Evolutionary conservation across 768 basidiomycete species (phyloP).

Genomic region (Galerina marginata): DNA sequence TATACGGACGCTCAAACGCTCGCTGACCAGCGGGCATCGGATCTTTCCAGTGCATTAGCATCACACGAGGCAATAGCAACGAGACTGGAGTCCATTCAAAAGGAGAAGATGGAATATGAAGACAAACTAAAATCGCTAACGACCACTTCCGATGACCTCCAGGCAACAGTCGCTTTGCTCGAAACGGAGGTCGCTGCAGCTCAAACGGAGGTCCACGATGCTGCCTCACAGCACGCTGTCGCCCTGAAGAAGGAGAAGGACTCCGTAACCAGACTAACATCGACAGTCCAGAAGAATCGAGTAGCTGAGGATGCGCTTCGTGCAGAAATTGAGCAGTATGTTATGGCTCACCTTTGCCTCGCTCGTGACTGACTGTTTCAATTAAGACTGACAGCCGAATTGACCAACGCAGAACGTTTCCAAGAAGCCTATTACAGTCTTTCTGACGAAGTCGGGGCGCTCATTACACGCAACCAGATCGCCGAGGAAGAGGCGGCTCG

Average conservation of each 20-base stretch:
- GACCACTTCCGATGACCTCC: slow-evolving; percentile 18
- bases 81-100: slow-evolving; percentile 44
- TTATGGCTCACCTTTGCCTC: slow-evolving; percentile 17
- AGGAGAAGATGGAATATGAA: slow-evolving; percentile 40
- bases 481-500: slow-evolving; percentile 80
- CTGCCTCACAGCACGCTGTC: slow-evolving; percentile 38
- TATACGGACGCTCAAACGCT: slow-evolving; percentile 32
- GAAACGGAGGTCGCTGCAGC: slow-evolving; percentile 27
- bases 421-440: slow-evolving; percentile 74
- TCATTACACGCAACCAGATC: slow-evolving; percentile 73
- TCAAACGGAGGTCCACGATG: slow-evolving; percentile 31
- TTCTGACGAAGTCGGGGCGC: slow-evolving; percentile 63
- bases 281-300: slow-evolving; percentile 57
- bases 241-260: slow-evolving; percentile 53
- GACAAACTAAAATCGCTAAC: slow-evolving; percentile 30
- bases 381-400: slow-evolving; percentile 49
- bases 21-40: slow-evolving; percentile 35
- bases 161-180: slow-evolving; percentile 24
- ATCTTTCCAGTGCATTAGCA: slow-evolving; percentile 46
- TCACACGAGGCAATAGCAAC: slow-evolving; percentile 47
- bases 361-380: slow-evolving; percentile 1
- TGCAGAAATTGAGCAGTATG: slow-evolving; percentile 72
- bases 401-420: slow-evolving; percentile 66
- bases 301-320: slow-evolving; percentile 72
- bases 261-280: slow-evolving; percentile 50